Evolutionary conservation across 2,329 filamentous ascomycete species (phyloP).

Genomic region (Bipolaris oryzae): DNA sequence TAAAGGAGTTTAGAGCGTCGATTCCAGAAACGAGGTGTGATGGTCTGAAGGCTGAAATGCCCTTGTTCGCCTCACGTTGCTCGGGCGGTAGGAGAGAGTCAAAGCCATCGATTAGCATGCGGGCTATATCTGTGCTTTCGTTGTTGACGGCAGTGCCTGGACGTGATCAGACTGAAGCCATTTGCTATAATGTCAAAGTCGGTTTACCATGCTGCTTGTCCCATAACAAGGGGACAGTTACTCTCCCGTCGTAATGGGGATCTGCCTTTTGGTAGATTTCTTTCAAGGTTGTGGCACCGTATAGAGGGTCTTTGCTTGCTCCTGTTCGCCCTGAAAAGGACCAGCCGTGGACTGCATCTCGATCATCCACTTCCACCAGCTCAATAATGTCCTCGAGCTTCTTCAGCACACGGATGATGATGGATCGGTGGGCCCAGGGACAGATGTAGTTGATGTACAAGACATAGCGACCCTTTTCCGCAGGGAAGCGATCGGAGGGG

Average conservation of each 20-base stretch:
- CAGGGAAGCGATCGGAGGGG: constrained; percentile 61
- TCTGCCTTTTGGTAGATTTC: constrained; percentile 76
- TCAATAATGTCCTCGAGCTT: constrained; percentile 58
- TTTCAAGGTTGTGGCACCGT: constrained; percentile 51
- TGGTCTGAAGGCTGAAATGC: constrained; percentile 70
- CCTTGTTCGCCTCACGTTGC: constrained; percentile 61
- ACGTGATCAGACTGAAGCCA: constrained; percentile 9
- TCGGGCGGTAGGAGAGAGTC: constrained; percentile 47
- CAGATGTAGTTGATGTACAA: constrained; percentile 67
- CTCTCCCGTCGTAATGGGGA: constrained; percentile 59
- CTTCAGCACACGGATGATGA: constrained; percentile 58
- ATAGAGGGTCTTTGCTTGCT: constrained; percentile 35
- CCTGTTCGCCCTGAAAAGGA: constrained; percentile 39
- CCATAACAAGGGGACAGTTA: constrained; percentile 80
- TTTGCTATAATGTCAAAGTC: background rate
- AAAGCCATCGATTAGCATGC: constrained; percentile 43
- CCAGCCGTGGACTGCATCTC: constrained; percentile 40
- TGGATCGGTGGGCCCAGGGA: constrained; percentile 65
- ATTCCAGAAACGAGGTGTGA: constrained; percentile 68
- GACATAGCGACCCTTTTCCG: constrained; percentile 65
- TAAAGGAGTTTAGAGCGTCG: constrained; percentile 80
- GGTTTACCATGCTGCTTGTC: constrained; percentile 62
- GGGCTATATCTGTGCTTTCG: constrained; percentile 44
- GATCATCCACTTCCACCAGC: constrained; percentile 52
- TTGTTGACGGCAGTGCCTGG: constrained; percentile 45